A percentile compares a stretch with the other conserved stretches of the same genome.
These are phyloP conservation scores for Erodium maritimum DNA, from an alignment of 345 rosid species.

Conservation along the genomic window DNA sequence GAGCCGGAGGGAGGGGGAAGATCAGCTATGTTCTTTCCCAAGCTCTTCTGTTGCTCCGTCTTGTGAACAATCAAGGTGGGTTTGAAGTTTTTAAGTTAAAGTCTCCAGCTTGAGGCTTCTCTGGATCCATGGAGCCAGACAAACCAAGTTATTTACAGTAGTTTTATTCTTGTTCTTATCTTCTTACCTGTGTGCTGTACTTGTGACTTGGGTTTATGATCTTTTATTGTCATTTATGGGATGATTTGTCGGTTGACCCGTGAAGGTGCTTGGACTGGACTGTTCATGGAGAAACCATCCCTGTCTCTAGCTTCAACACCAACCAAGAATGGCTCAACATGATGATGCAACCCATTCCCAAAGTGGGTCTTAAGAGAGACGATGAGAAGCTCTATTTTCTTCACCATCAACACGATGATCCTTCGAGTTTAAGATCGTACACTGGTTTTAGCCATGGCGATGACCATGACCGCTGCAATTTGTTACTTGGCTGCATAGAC, in stretches of 20 bases:
- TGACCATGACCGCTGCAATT: no score
- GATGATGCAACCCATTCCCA: neutral
- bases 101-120: no score
- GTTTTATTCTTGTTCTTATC: neutral
- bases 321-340: conserved; percentile 29
- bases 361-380: neutral
- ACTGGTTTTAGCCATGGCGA: conserved; percentile 14
- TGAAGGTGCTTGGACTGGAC: conserved; percentile 77
- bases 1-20: conserved; percentile 2
- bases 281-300: conserved; percentile 39
- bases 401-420: conserved; percentile 2
- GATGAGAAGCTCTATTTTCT: conserved; percentile 4
- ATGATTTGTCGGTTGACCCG: conserved; percentile 8
- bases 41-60: conserved; percentile 13
- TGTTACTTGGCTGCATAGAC: no score
- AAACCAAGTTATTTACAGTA: no score
- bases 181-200: neutral
- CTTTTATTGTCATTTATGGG: conserved; percentile 1
- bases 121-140: no score
- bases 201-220: conserved; percentile 4
- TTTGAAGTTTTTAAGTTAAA: neutral
- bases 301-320: conserved; percentile 26
- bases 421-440: conserved; percentile 2
- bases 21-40: conserved; percentile 13
- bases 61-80: conserved; percentile 47